Conservation (phyloP, 169 alveolate genomes). For the Eimeria acervulina region DNA sequence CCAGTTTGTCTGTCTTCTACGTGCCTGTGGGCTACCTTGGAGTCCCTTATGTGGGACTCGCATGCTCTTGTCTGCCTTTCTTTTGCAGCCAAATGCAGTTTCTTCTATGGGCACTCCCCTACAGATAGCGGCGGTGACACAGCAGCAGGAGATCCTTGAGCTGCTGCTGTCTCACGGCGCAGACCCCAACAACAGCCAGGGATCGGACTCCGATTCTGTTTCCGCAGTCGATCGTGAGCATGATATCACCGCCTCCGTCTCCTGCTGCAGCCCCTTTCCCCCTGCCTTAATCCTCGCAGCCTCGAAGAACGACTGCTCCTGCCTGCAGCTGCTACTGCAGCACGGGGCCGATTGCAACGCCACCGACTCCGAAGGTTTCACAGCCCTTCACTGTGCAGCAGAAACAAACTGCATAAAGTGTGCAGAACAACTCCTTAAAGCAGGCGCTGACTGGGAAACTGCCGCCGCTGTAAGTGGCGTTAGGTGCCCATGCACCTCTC, state of each 20-base stretch:
- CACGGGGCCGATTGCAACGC: conserved; percentile 40
- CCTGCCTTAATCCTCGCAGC: conserved; percentile 70
- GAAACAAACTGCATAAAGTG: conserved; percentile 30
- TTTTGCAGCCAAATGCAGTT: conserved; percentile 13
- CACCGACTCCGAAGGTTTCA: conserved; percentile 40
- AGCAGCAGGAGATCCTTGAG: conserved; percentile 47
- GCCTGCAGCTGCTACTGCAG: conserved; percentile 38
- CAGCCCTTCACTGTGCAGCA: conserved; percentile 59
- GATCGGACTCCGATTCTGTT: neutral
- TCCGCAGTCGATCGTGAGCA: neutral
- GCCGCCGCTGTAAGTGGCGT: neutral
- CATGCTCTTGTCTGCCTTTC: neutral
- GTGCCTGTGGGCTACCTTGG: neutral
- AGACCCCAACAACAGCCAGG: conserved; percentile 10
- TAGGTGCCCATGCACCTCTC: neutral
- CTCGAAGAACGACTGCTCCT: conserved; percentile 36
- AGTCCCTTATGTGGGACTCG: neutral
- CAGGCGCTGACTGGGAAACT: conserved; percentile 53
- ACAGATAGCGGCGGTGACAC: conserved; percentile 41
- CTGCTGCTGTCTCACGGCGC: conserved; percentile 39
- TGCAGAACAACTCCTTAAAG: neutral
- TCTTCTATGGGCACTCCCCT: conserved; percentile 47
- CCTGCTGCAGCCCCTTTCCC: conserved; percentile 60
- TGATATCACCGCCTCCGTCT: neutral
- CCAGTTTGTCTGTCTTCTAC: neutral